Evolutionary conservation across 192 early-diverging fungal species (phyloP), one percentile per base, ranked within the genome.

Genomic region (Oehlia diaphana): DNA sequence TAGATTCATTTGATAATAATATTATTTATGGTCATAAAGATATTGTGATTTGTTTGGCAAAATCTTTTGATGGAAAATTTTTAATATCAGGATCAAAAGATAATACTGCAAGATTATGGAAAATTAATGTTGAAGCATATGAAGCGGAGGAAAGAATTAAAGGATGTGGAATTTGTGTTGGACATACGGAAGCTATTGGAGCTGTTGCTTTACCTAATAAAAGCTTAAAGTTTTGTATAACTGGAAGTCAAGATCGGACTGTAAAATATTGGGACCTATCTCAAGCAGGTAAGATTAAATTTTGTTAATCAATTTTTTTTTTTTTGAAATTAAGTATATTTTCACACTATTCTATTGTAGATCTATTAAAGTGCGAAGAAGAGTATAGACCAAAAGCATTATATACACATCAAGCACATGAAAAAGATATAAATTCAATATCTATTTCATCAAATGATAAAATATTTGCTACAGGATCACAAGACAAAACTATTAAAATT

Each of bases 341-440:
- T 35, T 42, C 19, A n/a, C 19, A 21, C 9, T 21, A 10, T 69
- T 42, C 39, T 42, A 42, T 8, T 5, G 4, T 37, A 69, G 67
- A 39, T 37, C 19, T 16, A 4, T 33, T 19, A 8, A 69, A 69
- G 4, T 69, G 31, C 10, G 28, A 61, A 28, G 72, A 74, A 58
- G 35, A 10, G 12, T 61, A 79, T 58, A 90, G 87, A 37, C 87
- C 91, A 64, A 89, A 88, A 74, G 87, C 96, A 0, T 85, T 90
- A 21, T 97, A 93, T 83, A 99, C 98, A 10, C 89, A 96, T 83
- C 91, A 94, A 80, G 97, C 97, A 0, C 98, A 99, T 84, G 96
- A 97, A 33, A 97, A 95, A 84, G 96, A 98, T 83, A 98, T 99
- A 84, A 97, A 99, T 83, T 89, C 95, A 2, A 91, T 99, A 37